phyloP scores from a whole-genome alignment of 176 grass and related monocot genomes.

The Aegilops umbellulata region DNA sequence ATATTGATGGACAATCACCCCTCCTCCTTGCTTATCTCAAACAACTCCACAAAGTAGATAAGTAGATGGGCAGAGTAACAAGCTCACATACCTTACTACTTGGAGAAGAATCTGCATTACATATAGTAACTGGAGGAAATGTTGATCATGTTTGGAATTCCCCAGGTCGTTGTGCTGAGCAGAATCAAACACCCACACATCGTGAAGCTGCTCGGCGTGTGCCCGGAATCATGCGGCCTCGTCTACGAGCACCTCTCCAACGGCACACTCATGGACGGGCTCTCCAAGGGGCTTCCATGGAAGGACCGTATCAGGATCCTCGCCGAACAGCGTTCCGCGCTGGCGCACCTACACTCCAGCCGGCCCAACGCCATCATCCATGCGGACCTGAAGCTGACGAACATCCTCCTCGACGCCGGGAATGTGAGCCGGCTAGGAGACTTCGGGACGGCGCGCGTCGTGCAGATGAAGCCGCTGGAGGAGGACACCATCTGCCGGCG shows the following conservation, averaged over 20 bases:
- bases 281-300: conserved; percentile 48
- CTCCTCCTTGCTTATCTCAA: background rate
- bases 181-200: conserved; percentile 63
- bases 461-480: conserved; percentile 38
- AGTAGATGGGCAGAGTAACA: background rate
- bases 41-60: background rate
- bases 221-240: conserved; percentile 44
- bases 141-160: conserved; percentile 12
- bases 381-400: conserved; percentile 65
- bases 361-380: conserved; percentile 58
- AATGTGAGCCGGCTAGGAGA: conserved; percentile 54
- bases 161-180: conserved; percentile 50
- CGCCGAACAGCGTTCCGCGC: conserved; percentile 46
- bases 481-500: conserved; percentile 38
- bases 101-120: background rate
- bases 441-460: conserved; percentile 49
- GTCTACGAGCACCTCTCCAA: conserved; percentile 70
- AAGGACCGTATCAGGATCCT: conserved; percentile 51
- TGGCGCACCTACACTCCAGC: conserved; percentile 60
- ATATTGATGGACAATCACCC: background rate
- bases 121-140: background rate
- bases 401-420: conserved; percentile 53
- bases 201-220: conserved; percentile 65
- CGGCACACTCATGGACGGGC: conserved; percentile 49
- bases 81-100: background rate